These are phyloP conservation scores for Plenodomus lindquistii DNA, from an alignment of 2,329 filamentous ascomycete genomes.

Conservation along the genomic window DNA sequence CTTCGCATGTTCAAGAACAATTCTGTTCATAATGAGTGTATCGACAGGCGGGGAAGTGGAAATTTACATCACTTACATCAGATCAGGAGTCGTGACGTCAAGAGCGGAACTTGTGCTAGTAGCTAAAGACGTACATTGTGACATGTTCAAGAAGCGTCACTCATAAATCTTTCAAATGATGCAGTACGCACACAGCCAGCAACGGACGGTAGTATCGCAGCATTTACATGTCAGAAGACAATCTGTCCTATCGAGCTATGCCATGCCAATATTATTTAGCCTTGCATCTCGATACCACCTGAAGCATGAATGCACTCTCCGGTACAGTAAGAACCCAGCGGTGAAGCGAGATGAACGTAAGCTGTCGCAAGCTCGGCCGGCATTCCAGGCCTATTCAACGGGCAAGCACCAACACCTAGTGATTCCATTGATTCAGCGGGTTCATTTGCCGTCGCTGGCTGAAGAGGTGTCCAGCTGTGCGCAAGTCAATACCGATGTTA, in stretches of 20 bases:
- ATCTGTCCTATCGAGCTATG: too few species aligned
- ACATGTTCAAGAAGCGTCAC: too few species aligned
- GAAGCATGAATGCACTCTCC: conserved; percentile 22
- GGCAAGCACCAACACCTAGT: conserved; percentile 21
- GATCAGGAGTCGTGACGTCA: conserved; percentile 8
- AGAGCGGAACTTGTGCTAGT: neutral
- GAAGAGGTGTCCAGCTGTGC: conserved; percentile 19
- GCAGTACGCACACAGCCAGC: too few species aligned
- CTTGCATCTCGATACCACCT: conserved; percentile 25
- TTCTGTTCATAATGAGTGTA: conserved; percentile 6
- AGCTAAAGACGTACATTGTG: too few species aligned
- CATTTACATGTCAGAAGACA: too few species aligned
- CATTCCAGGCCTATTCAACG: conserved; percentile 21
- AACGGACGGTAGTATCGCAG: too few species aligned
- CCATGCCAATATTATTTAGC: too few species aligned
- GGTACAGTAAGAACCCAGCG: conserved; percentile 22
- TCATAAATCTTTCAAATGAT: too few species aligned
- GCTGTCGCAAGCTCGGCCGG: conserved; percentile 23
- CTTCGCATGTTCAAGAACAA: conserved; percentile 7
- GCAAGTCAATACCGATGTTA: neutral
- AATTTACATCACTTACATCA: neutral
- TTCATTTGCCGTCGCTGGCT: conserved; percentile 17
- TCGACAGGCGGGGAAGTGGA: neutral
- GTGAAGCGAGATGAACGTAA: conserved; percentile 23
- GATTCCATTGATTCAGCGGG: conserved; percentile 15